phyloP scores from a whole-genome alignment of 345 rosid species.

The Aquilaria malaccensis region DNA sequence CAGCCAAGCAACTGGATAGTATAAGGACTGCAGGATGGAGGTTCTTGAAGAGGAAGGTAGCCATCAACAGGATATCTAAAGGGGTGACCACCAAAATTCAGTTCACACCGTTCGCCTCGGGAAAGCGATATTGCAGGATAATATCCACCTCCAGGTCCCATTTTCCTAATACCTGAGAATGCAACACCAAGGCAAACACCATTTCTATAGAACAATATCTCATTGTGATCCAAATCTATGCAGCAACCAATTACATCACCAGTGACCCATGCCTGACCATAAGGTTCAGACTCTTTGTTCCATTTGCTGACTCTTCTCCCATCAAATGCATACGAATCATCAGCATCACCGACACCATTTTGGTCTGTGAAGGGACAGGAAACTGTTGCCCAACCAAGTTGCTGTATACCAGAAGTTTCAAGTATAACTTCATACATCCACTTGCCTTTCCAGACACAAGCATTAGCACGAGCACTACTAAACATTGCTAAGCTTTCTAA shows the following conservation, averaged over 20 bases:
- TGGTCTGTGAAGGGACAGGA: constrained; percentile 88
- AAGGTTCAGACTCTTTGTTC: constrained; percentile 68
- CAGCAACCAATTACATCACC: constrained; percentile 97
- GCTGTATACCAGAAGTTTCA: constrained; percentile 92
- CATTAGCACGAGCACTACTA: constrained; percentile 85
- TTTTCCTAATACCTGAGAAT: constrained; percentile 63
- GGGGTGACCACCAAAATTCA: constrained; percentile 83
- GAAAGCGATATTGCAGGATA: constrained; percentile 91
- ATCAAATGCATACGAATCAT: constrained; percentile 98
- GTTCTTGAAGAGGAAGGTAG: constrained; percentile 63
- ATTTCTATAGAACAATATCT: constrained; percentile 76
- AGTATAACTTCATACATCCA: constrained; percentile 97
- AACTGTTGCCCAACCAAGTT: constrained; percentile 94
- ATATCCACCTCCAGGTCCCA: constrained; percentile 79
- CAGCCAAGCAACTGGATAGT: constrained; percentile 55
- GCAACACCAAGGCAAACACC: constrained; percentile 85
- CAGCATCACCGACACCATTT: constrained; percentile 96
- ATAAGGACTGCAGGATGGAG: constrained; percentile 39
- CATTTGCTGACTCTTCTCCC: constrained; percentile 90
- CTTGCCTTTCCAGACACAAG: constrained; percentile 85
- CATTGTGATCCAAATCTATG: constrained; percentile 59
- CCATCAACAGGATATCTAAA: constrained; percentile 63
- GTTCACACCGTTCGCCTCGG: constrained; percentile 82
- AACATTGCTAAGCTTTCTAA: constrained; percentile 87
- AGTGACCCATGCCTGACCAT: constrained; percentile 89